Conservation (phyloP, 345 rosid genomes). For the Lumnitzera racemosa region DNA sequence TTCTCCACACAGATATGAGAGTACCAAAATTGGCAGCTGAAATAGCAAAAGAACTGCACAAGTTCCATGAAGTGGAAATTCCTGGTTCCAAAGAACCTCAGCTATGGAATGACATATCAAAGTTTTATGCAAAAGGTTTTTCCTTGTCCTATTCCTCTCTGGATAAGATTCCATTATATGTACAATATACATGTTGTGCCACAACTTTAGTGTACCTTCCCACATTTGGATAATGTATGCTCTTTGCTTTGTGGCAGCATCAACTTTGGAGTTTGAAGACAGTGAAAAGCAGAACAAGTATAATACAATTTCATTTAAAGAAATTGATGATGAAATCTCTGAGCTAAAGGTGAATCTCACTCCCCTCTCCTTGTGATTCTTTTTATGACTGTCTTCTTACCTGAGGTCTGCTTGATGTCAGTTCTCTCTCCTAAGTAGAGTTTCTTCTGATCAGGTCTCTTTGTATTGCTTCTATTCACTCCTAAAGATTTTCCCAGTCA, state of each 20-base stretch:
- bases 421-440: no score
- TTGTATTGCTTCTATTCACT: no score
- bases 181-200: no score
- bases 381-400: slow-evolving; percentile 4
- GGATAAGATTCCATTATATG: neutral
- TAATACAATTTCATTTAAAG: slow-evolving; percentile 59
- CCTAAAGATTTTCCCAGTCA: no score
- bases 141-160: neutral
- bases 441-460: no score
- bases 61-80: slow-evolving; percentile 74
- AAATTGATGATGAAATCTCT: slow-evolving; percentile 52
- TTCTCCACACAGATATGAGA: slow-evolving; percentile 61
- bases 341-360: slow-evolving; percentile 57
- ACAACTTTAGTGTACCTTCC: no score
- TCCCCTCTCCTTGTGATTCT: slow-evolving; percentile 6
- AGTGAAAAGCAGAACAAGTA: slow-evolving; percentile 55
- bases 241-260: slow-evolving; percentile 48
- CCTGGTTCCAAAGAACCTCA: slow-evolving; percentile 94
- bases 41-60: slow-evolving; percentile 78
- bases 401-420: no score
- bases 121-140: slow-evolving; percentile 78
- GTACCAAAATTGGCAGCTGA: slow-evolving; percentile 68
- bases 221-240: slow-evolving; percentile 1
- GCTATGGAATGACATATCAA: slow-evolving; percentile 78
- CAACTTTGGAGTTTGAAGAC: slow-evolving; percentile 61